Evolutionary conservation across 148 eudicot genomes (phyloP).

Genomic region (Nepenthes mirabilis): DNA sequence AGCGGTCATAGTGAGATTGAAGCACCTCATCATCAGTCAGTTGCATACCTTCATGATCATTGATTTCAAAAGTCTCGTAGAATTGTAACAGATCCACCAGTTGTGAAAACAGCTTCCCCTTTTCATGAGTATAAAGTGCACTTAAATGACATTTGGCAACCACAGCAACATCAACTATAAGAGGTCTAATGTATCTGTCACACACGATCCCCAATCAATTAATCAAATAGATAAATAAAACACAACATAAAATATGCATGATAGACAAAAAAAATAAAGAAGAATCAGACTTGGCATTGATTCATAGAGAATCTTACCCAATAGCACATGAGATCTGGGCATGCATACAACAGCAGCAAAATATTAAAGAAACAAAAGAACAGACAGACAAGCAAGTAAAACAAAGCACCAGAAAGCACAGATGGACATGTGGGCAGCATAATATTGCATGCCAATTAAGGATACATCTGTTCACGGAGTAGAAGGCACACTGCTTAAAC

Average conservation of each 20-base stretch:
- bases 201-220: conserved; percentile 1
- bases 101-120: conserved; percentile 86
- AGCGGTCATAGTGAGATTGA: conserved; percentile 84
- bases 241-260: neutral
- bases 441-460: too few relatives aligned
- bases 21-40: conserved; percentile 94
- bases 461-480: too few relatives aligned
- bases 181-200: conserved; percentile 69
- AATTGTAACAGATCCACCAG: conserved; percentile 91
- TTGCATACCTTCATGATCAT: conserved; percentile 81
- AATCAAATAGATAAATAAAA: neutral
- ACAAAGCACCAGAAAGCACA: too few relatives aligned
- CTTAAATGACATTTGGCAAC: conserved; percentile 96
- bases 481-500: too few relatives aligned
- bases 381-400: too few relatives aligned
- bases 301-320: too few relatives aligned
- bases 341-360: too few relatives aligned
- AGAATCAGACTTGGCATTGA: too few relatives aligned
- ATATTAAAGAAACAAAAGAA: too few relatives aligned
- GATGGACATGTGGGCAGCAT: too few relatives aligned
- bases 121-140: conserved; percentile 71
- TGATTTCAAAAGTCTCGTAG: conserved; percentile 88
- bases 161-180: conserved; percentile 95
- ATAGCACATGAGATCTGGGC: too few relatives aligned
- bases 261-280: neutral